A percentile compares a stretch with the other conserved stretches of the same genome.
Evolutionary conservation across 23 red algal species (phyloP).

Genomic region (Gracilaria domingensis): DNA sequence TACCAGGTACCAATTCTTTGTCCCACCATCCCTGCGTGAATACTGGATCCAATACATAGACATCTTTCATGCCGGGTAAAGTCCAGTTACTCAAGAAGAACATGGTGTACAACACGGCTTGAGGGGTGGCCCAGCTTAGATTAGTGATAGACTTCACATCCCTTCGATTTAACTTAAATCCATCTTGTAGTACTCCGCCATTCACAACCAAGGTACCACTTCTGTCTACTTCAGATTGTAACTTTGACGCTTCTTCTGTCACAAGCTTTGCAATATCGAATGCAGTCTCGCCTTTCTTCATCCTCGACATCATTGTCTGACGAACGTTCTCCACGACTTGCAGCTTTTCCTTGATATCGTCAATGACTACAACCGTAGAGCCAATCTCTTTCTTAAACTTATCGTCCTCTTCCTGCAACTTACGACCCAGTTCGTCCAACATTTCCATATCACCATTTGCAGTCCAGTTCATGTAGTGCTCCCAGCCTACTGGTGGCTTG

Average conservation of each 20-base stretch:
- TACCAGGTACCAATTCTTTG: neutral
- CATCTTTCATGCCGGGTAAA: neutral
- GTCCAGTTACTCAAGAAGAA: neutral
- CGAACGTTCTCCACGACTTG: neutral
- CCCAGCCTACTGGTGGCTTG: neutral
- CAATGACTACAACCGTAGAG: neutral
- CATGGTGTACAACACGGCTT: neutral
- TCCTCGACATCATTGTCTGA: neutral
- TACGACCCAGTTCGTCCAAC: neutral
- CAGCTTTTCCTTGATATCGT: neutral
- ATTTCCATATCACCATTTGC: neutral
- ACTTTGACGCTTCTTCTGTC: neutral
- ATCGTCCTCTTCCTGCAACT: neutral
- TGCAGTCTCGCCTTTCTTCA: neutral
- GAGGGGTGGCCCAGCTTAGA: neutral
- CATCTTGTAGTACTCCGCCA: neutral
- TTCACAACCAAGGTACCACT: neutral
- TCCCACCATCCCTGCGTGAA: neutral
- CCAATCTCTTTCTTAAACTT: neutral
- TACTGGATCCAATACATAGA: neutral
- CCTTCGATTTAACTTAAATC: neutral
- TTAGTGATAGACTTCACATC: neutral
- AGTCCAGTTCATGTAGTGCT: neutral
- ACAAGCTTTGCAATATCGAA: neutral
- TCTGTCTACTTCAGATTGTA: neutral